These are phyloP conservation scores for Candida methanosorbosa DNA, from an alignment of 805 yeast species.

Conservation along the genomic window DNA sequence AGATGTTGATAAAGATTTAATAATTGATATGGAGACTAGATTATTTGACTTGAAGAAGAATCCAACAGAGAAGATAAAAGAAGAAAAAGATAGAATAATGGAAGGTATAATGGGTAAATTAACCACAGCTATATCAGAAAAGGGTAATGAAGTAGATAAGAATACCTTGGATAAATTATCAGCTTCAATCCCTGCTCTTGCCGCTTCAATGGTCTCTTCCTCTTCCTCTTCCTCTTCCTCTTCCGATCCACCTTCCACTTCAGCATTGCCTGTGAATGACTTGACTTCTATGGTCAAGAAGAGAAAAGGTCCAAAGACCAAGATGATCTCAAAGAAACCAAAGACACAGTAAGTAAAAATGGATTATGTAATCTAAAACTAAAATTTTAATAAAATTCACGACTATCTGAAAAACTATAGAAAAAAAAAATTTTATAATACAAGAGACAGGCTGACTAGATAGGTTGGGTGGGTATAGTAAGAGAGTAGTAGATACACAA, in stretches of 20 bases:
- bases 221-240: slow-evolving; percentile 4
- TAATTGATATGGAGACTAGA: slow-evolving; percentile 49
- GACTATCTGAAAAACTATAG: too few relatives aligned
- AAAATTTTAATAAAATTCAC: not conserved
- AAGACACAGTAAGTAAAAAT: too few relatives aligned
- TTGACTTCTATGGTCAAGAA: slow-evolving; percentile 57
- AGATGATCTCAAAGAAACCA: slow-evolving; percentile 35
- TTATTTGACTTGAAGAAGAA: slow-evolving; percentile 45
- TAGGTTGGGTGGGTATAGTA: too few relatives aligned
- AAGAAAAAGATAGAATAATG: slow-evolving; percentile 44
- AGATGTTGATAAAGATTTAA: slow-evolving; percentile 34
- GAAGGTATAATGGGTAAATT: slow-evolving; percentile 49
- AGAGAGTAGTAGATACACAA: not conserved
- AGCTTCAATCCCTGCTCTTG: not conserved
- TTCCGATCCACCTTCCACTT: not conserved
- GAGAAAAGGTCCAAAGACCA: slow-evolving; percentile 13
- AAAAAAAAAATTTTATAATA: too few relatives aligned
- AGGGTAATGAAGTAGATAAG: not conserved
- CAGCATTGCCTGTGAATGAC: slow-evolving; percentile 39
- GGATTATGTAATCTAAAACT: too few relatives aligned
- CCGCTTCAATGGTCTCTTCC: not conserved
- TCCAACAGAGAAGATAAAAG: slow-evolving; percentile 38
- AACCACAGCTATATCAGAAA: slow-evolving; percentile 12
- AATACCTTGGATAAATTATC: too few relatives aligned
- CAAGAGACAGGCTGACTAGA: too few relatives aligned